Base-by-base conservation (phyloP, 83 land plant genomes). In the Diphasiastrum complanatum region DNA sequence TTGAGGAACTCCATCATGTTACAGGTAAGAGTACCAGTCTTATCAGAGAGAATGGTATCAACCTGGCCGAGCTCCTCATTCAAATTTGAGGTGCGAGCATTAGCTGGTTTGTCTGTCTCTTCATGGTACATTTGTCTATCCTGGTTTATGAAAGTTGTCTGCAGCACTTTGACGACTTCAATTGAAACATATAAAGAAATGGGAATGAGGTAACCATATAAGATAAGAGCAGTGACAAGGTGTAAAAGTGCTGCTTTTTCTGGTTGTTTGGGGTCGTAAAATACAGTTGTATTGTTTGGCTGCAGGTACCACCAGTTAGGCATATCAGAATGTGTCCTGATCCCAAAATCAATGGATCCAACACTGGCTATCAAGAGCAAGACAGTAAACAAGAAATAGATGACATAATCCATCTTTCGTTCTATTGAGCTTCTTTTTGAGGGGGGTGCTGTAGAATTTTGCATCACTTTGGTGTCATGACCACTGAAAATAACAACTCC, bases 11-110 rank as follows among this genome's bases (percentile, higher is more conserved):
- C 75, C 75, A 72, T 72, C 27, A 66, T 72, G 34, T 72, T 72
- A n/a, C 64, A 58, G 1, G 71, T 61, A 16, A 72, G 75, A 18
- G 71, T 72, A 3, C 75, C 70, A 33, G 75, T 72, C 49, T 72
- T 72, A 36, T 72, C 71, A 2, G 75, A 65, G 19, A 72, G 33
- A 12, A 72, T 72, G 4, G 75, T 72, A 43, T 72, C 75, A 2
- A 72, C 73, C 56, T 72, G 75, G 12, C 75, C 75, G 6, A 72
- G 58, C 35, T 72, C 75, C 32, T 72, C 75, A 37, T 72, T 72
- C 45, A 72, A 50, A 26, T 63, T 54, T n/a, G 75, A 60, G n/a
- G 75, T 56, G 33, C 59, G 57, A 3, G 48, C 75, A 8, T 47
- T 34, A 16, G 47, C 50, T 0, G 64, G 64, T 63, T 50, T 65